Base-by-base conservation (phyloP, 352 stramenopile species). In the Globisporangium camurandrum region DNA sequence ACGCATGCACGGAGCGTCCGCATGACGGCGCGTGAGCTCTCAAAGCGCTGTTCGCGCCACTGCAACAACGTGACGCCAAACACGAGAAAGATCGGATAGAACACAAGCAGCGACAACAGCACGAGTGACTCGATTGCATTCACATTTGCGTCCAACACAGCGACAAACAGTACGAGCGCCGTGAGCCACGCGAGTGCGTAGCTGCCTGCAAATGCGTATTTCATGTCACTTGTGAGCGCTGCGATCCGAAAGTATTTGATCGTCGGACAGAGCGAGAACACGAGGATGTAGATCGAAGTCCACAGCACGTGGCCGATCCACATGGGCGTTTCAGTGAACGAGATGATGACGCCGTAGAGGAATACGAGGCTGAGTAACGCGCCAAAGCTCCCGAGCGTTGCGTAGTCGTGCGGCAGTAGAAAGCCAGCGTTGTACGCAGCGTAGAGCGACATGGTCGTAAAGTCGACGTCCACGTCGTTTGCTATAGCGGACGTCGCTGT, bases 231-330 rank as follows among this genome's bases (percentile, higher is more conserved):
- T 4, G 73, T 86, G 26, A 75, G 59, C 1, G 61, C 61, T 7
- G 66, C 74, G 14, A 84, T 84, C 47, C 86, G 75, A 56, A 89
- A 90, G 54, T 74, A 90, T 55, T 93, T 93, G 50, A 87, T 66
- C 3, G 75, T 83, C 19, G 76, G 76, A 19, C 71, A 75, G 1
- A 88, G 42, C 11, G 81, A 84, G 49, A 93, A 93, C 24, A 90
- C 61, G 2, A 78, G 5, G 0, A 88, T 70, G 51, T 86, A 86
- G 3, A 47, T 59, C 4, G 45, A 66, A 19, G 81, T 74, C 81
- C 78, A 93, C 26, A 93, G 52, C 22, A 90, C 54, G 26, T 93
- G 76, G 0, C 81, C 81, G 4, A 93, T 34, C 81, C 81, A 90
- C 11, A 47, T 49, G 0, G 78, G 78, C 8, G 48, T 75, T 50